Conservation (phyloP, 2,329 filamentous ascomycete genomes). For the Diaporthe vexans region DNA sequence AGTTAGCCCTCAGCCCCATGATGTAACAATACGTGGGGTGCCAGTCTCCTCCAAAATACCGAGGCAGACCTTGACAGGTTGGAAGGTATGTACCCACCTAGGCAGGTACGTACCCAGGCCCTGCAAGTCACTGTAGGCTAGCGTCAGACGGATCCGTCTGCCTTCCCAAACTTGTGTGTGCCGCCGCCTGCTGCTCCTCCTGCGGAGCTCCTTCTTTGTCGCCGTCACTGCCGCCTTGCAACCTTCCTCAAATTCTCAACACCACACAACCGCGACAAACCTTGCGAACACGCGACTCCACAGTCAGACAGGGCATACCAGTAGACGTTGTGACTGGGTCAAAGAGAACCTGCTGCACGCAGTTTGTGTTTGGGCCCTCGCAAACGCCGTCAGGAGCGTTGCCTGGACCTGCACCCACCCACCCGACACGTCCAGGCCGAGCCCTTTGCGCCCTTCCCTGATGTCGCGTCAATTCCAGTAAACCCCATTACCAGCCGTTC, state of each 20-base stretch:
- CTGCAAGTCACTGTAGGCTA: background rate
- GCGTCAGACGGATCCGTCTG: conserved; percentile 25
- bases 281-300: background rate
- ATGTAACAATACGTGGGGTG: background rate
- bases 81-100: background rate
- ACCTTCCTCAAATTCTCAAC: background rate
- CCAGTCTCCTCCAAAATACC: background rate
- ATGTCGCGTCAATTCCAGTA: conserved; percentile 9
- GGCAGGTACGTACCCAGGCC: background rate
- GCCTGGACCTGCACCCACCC: conserved; percentile 20
- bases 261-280: conserved; percentile 1
- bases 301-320: background rate
- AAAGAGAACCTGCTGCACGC: background rate
- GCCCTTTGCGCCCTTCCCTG: conserved; percentile 7
- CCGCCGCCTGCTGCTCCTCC: background rate
- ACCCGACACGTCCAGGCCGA: conserved; percentile 2
- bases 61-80: background rate
- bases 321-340: no score
- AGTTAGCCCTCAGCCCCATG: background rate
- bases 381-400: conserved; percentile 21
- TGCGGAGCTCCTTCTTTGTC: conserved; percentile 32
- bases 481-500: background rate
- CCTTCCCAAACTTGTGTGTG: background rate
- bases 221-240: background rate
- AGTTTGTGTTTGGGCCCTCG: background rate